These are phyloP conservation scores for Suaeda aralocaspica DNA, from an alignment of 148 eudicot genomes.

Conservation along the genomic window DNA sequence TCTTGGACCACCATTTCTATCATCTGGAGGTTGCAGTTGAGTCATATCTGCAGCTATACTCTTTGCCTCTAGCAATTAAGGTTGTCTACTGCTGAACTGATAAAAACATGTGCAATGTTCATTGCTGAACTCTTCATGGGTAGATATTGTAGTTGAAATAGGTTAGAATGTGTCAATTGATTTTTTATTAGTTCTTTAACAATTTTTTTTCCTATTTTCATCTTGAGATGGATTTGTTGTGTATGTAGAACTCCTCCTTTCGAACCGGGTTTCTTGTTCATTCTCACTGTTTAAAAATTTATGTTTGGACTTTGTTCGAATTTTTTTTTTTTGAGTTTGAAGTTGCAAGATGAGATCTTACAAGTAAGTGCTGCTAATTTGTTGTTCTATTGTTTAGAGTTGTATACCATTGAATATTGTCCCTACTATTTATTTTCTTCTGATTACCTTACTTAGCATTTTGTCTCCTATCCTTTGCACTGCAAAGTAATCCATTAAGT, in stretches of 20 bases:
- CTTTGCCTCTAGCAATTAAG: constrained; percentile 14
- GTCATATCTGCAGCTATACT: constrained; percentile 21
- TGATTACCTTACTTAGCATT: background rate
- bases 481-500: no score
- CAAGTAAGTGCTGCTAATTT: background rate
- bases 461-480: no score
- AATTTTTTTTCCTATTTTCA: background rate
- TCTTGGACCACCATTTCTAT: constrained; percentile 25
- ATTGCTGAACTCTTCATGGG: background rate
- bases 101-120: background rate
- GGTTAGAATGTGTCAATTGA: no score
- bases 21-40: constrained; percentile 21
- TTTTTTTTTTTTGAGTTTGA: background rate
- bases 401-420: background rate
- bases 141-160: background rate
- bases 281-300: background rate
- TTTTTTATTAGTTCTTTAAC: no score
- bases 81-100: background rate
- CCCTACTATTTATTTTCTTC: background rate
- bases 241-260: background rate
- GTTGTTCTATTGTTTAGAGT: background rate
- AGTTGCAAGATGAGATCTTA: background rate
- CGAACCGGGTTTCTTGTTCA: no score
- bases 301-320: background rate
- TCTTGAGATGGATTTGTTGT: background rate